phyloP scores from a whole-genome alignment of 768 basidiomycete genomes.

The Psilocybe subaeruginosa region DNA sequence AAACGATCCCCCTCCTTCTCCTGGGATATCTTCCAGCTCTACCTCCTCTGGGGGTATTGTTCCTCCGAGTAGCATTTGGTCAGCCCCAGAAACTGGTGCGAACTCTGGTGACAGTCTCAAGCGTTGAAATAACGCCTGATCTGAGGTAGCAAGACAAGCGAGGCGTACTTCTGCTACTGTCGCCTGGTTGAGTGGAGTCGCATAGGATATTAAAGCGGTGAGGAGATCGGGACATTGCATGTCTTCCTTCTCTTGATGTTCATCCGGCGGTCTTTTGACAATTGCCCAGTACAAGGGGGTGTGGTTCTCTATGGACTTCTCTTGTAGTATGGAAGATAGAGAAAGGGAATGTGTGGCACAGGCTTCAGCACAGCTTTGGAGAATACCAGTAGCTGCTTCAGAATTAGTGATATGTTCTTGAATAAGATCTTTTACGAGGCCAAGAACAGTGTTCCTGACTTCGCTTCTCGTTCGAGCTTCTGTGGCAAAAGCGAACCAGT shows the following conservation, averaged over 20 bases:
- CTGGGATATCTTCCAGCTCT: slow-evolving; percentile 51
- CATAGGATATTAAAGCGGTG: slow-evolving; percentile 52
- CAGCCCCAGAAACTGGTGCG: slow-evolving; percentile 52
- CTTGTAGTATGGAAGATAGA: slow-evolving; percentile 60
- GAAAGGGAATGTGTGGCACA: slow-evolving; percentile 53
- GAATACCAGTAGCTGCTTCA: slow-evolving; percentile 41
- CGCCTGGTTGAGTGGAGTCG: slow-evolving; percentile 42
- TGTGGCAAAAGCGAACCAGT: slow-evolving; percentile 40
- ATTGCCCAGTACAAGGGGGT: slow-evolving; percentile 78
- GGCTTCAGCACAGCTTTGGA: slow-evolving; percentile 66
- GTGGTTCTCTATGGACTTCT: slow-evolving; percentile 63
- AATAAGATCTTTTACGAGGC: slow-evolving; percentile 60
- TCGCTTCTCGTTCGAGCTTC: slow-evolving; percentile 42
- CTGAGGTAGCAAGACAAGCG: slow-evolving; percentile 66
- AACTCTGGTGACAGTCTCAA: slow-evolving; percentile 57
- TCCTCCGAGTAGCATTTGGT: slow-evolving; percentile 52
- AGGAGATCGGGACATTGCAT: slow-evolving; percentile 43
- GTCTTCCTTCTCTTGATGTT: slow-evolving; percentile 30
- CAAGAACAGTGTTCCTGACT: slow-evolving; percentile 53
- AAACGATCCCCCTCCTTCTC: slow-evolving; percentile 55
- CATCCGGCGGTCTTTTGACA: slow-evolving; percentile 54
- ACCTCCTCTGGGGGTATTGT: slow-evolving; percentile 53
- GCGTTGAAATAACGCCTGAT: slow-evolving; percentile 63
- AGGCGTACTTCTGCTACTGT: slow-evolving; percentile 65
- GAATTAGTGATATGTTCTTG: slow-evolving; percentile 35